Percentiles rank a stretch among this genome's conserved stretches.
These are phyloP conservation scores for Aschersonia sp. DNA, from an alignment of 2,329 filamentous ascomycete genomes.

Conservation along the genomic window DNA sequence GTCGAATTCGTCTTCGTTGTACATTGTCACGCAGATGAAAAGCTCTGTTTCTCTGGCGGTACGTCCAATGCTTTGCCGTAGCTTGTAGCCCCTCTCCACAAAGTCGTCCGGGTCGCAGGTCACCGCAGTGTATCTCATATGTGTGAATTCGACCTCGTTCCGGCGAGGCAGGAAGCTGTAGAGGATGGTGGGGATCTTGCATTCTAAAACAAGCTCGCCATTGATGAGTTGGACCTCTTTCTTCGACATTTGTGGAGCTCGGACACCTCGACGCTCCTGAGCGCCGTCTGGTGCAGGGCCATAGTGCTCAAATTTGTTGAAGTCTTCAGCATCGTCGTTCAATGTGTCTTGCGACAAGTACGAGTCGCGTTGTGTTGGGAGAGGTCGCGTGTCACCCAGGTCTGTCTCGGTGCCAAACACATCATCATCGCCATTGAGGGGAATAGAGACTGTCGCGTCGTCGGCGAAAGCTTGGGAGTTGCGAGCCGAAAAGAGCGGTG, in stretches of 20 bases:
- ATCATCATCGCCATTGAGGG: constrained; percentile 53
- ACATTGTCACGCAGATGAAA: constrained; percentile 97
- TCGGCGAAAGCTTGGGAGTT: constrained; percentile 42
- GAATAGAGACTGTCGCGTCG: constrained; percentile 59
- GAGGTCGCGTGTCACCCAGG: constrained; percentile 35
- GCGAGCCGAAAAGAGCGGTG: constrained; percentile 59
- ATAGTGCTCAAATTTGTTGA: constrained; percentile 61
- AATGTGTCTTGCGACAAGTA: constrained; percentile 42
- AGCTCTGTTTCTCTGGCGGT: constrained; percentile 84
- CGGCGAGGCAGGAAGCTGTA: constrained; percentile 91
- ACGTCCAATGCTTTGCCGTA: constrained; percentile 77
- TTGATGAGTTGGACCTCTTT: constrained; percentile 96
- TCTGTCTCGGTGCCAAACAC: constrained; percentile 53
- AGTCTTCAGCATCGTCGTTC: constrained; percentile 26
- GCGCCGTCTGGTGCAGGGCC: constrained; percentile 76
- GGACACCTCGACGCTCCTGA: constrained; percentile 75
- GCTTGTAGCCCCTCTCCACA: constrained; percentile 72
- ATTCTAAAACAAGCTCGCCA: constrained; percentile 91
- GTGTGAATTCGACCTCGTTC: constrained; percentile 91
- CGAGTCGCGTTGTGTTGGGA: constrained; percentile 37
- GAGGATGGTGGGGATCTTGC: constrained; percentile 96
- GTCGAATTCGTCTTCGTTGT: constrained; percentile 93
- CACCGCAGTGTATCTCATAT: constrained; percentile 98
- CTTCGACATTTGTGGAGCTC: constrained; percentile 74
- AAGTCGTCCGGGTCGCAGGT: constrained; percentile 96